A percentile compares a stretch with the other conserved stretches of the same genome.
Evolutionary conservation across 2,329 filamentous ascomycete genomes (phyloP).

Genomic region (Talaromyces pinophilus): DNA sequence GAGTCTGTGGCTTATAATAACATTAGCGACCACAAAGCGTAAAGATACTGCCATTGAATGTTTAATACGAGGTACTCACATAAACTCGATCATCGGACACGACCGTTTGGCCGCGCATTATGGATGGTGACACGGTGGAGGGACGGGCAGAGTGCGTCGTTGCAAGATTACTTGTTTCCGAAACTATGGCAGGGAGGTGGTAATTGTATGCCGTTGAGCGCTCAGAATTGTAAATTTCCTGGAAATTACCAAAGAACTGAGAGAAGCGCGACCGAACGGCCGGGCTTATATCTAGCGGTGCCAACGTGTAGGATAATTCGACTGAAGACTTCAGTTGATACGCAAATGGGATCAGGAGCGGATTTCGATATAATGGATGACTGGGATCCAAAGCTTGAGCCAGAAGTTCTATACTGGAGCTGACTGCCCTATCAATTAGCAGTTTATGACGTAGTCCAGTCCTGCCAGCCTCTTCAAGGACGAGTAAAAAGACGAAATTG

Average conservation of each 20-base stretch:
- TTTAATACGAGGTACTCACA: background rate
- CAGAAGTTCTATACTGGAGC: constrained; percentile 13
- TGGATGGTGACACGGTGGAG: background rate
- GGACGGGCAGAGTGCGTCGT: background rate
- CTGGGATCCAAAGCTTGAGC: constrained; percentile 7
- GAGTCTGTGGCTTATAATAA: background rate
- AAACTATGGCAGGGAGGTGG: background rate
- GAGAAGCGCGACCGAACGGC: constrained; percentile 14
- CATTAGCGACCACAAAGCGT: background rate
- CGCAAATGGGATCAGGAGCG: constrained; percentile 10
- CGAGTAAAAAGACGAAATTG: constrained; percentile 19
- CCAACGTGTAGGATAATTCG: constrained; percentile 5
- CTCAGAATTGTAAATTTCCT: constrained; percentile 5
- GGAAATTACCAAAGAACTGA: constrained; percentile 6
- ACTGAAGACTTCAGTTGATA: constrained; percentile 17
- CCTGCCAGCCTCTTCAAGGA: constrained; percentile 16
- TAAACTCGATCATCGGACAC: constrained; percentile 3
- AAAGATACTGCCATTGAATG: too few relatives aligned
- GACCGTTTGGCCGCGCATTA: background rate
- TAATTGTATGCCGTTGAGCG: background rate
- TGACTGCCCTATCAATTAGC: constrained; percentile 15
- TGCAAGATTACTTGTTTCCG: background rate
- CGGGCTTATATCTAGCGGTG: constrained; percentile 2
- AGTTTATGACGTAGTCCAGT: constrained; percentile 2
- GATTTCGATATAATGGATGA: constrained; percentile 18